Conservation (phyloP, 192 early-diverging fungal species). For the Coemansia sp. region DNA sequence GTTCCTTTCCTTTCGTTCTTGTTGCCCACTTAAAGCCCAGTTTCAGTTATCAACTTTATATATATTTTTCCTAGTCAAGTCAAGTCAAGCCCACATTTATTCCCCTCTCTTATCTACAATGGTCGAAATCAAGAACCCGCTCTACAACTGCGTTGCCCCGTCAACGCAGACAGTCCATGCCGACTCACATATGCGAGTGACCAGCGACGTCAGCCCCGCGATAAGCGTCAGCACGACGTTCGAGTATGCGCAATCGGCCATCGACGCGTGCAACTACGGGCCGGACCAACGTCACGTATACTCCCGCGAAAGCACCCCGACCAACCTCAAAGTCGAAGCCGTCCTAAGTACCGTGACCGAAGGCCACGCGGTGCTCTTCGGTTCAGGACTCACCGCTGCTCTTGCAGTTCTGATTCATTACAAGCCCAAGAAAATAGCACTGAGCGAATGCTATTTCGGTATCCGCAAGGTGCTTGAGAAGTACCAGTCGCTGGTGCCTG, state of each 20-base stretch:
- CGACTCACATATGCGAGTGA: slow-evolving; percentile 42
- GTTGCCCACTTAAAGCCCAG: too few species aligned
- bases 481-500: slow-evolving; percentile 23
- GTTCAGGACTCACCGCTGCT: slow-evolving; percentile 62
- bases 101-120: slow-evolving; percentile 6
- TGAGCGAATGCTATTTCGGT: slow-evolving; percentile 40
- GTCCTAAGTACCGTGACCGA: slow-evolving; percentile 60
- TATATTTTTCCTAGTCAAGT: not conserved
- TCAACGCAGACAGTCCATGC: slow-evolving; percentile 60
- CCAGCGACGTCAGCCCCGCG: slow-evolving; percentile 58
- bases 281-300: slow-evolving; percentile 55
- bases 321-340: slow-evolving; percentile 55
- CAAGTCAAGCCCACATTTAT: not conserved
- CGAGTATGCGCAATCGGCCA: slow-evolving; percentile 23
- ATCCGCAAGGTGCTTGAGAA: slow-evolving; percentile 29
- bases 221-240: slow-evolving; percentile 64
- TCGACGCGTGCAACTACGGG: slow-evolving; percentile 39
- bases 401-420: slow-evolving; percentile 59
- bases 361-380: slow-evolving; percentile 64
- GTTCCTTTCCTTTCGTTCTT: too few species aligned
- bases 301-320: slow-evolving; percentile 51
- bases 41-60: too few species aligned
- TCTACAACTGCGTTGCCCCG: slow-evolving; percentile 17
- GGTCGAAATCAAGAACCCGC: slow-evolving; percentile 40
- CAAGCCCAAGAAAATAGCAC: slow-evolving; percentile 51